Evolutionary conservation across 1,139 yeast species (phyloP).

Genomic region (Kodamaea fungicola): DNA sequence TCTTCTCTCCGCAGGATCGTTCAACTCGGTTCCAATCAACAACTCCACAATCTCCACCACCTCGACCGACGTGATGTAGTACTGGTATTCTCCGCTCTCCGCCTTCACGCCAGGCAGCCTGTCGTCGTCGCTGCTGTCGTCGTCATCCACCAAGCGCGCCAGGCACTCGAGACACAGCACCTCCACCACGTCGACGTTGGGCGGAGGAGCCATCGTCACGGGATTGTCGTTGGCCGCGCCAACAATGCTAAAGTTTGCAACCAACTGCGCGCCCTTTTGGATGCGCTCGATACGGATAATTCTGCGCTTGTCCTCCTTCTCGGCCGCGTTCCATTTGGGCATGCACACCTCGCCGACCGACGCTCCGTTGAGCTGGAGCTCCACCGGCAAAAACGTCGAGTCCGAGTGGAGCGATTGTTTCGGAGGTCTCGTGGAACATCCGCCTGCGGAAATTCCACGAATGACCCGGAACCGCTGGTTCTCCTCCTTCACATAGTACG

Average conservation of each 20-base stretch:
- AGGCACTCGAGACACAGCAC: constrained; percentile 55
- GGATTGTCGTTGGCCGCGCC: constrained; percentile 52
- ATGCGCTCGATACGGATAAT: constrained; percentile 55
- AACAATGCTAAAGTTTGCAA: constrained; percentile 48
- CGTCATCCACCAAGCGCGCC: constrained; percentile 31
- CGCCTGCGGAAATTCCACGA: constrained; percentile 60
- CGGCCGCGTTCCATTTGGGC: constrained; percentile 48
- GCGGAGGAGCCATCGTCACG: constrained; percentile 29
- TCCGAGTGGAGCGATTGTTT: constrained; percentile 33
- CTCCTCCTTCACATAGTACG: neutral
- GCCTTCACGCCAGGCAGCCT: constrained; percentile 10
- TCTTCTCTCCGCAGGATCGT: constrained; percentile 48
- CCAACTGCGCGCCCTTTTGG: constrained; percentile 46
- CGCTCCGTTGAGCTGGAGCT: constrained; percentile 43
- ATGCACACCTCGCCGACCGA: constrained; percentile 44
- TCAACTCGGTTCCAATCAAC: constrained; percentile 47
- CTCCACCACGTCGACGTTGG: constrained; percentile 51
- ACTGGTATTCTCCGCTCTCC: constrained; percentile 27
- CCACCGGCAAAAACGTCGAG: constrained; percentile 42
- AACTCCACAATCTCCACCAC: constrained; percentile 63
- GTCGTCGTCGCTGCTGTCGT: constrained; percentile 20
- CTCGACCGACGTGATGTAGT: constrained; percentile 63
- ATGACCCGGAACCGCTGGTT: constrained; percentile 39
- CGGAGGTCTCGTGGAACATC: constrained; percentile 55
- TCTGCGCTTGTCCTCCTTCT: constrained; percentile 49